Evolutionary conservation across 345 rosid genomes (phyloP), one percentile per base, ranked within the genome.

Genomic region (Chamaenerion angustifolium): DNA sequence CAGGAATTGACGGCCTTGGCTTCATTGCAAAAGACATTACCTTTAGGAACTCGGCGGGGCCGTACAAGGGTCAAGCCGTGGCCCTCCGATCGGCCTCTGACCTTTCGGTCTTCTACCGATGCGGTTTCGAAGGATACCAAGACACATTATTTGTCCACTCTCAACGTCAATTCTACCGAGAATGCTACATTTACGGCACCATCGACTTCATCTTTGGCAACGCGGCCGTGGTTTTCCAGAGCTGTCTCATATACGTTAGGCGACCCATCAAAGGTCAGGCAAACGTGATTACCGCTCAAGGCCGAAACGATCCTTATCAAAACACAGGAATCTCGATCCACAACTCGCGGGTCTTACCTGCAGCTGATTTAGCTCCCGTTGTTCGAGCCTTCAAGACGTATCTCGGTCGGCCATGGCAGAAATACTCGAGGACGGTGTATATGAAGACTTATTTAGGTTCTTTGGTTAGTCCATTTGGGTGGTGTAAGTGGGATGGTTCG

Each of bases 161-260:
- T 0, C 78, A 78, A 8, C 56, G 77, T 35, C 74, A 72, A 35
- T 72, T 72, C 66, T 72, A 65, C 49, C 63, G 61, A 45, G 65
- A 66, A 37, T 72, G 74, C 49, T 56, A 68, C 63, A 56, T 72
- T 1, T 65, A 58, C 45, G 71, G 77, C 15, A 72, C 77, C 5
- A 68, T 81, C 6, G 85, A 81, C 49, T 78, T 81, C 69, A 81
- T 81, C 18, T 82, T 82, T 40, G 89, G 80, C 2, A 72, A 82
- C 42, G 74, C 85, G 1, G 81, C 73, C 6, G 85, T 60, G 6
- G 80, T 82, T 4, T 55, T 78, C 21, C 85, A 82, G 15, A 68
- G 68, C 3, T 82, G 89, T 64, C 60, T 67, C 63, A 76, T 82
- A 48, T 60, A 60, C 14, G 69, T 75, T 0, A 69, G 79, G 15